A percentile compares a stretch with the other conserved stretches of the same genome.
Evolutionary conservation across 768 basidiomycete species (phyloP).

Genomic region (Lactarius quietus): DNA sequence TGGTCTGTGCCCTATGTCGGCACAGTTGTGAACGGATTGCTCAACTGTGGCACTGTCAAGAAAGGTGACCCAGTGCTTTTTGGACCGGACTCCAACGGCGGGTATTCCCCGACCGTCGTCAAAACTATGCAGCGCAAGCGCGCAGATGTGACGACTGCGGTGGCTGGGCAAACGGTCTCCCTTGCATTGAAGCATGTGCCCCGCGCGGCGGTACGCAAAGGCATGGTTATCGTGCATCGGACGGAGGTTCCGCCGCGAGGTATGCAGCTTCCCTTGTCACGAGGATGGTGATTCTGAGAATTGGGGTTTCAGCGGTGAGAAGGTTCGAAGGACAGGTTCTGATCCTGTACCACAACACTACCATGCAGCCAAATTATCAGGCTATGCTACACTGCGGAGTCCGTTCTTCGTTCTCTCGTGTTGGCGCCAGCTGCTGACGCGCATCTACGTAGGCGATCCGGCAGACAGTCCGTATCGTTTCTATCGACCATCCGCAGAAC

Average conservation of each 20-base stretch:
- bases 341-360: conserved; percentile 92
- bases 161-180: conserved; percentile 95
- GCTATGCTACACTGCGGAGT: conserved; percentile 94
- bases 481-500: conserved; percentile 86
- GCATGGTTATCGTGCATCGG: conserved; percentile 88
- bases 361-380: conserved; percentile 91
- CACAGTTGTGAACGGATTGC: conserved; percentile 80
- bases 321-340: conserved; percentile 93
- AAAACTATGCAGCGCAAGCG: conserved; percentile 94
- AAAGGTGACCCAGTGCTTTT: conserved; percentile 79
- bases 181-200: conserved; percentile 88
- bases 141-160: conserved; percentile 76
- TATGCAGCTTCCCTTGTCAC: conserved; percentile 31
- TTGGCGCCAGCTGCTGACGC: conserved; percentile 15
- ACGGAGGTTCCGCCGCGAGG: conserved; percentile 76
- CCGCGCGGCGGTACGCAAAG: conserved; percentile 79
- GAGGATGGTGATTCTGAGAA: conserved; percentile 2
- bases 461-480: conserved; percentile 89
- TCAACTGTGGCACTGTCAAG: conserved; percentile 71
- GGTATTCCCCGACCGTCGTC: conserved; percentile 73
- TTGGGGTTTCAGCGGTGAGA: conserved; percentile 52
- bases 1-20: conserved; percentile 88
- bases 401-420: conserved; percentile 29
- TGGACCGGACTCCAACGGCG: conserved; percentile 91
- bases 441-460: conserved; percentile 62